phyloP scores from a whole-genome alignment of 768 basidiomycete species.

The Rhodotorula taiwanensis region DNA sequence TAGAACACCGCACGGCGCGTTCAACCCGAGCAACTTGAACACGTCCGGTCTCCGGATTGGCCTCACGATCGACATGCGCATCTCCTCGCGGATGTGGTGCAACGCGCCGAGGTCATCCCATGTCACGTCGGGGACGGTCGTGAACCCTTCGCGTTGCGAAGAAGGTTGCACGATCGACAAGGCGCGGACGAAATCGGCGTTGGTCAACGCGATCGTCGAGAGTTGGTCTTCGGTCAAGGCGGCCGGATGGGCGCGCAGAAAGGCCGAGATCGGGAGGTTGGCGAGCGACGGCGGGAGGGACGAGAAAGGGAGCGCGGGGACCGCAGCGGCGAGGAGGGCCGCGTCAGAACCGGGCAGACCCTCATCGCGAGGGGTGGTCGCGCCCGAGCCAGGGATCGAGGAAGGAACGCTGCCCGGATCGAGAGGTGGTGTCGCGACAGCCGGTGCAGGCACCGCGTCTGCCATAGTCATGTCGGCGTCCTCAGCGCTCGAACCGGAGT shows the following conservation, averaged over 20 bases:
- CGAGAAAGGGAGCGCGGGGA: constrained; percentile 41
- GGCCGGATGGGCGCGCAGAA: constrained; percentile 76
- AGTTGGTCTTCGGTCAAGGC: constrained; percentile 73
- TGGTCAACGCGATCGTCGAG: constrained; percentile 69
- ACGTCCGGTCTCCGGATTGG: constrained; percentile 84
- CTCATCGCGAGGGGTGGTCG: constrained; percentile 15
- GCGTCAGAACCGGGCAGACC: constrained; percentile 7
- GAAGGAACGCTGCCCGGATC: background rate
- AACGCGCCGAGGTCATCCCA: constrained; percentile 94
- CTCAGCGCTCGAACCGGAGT: too few relatives aligned
- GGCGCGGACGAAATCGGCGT: constrained; percentile 69
- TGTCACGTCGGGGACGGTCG: constrained; percentile 89
- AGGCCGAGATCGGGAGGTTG: constrained; percentile 68
- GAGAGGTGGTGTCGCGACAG: background rate
- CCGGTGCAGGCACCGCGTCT: constrained; percentile 1
- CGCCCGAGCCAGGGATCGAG: constrained; percentile 25
- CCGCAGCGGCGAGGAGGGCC: constrained; percentile 5
- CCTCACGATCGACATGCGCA: constrained; percentile 96
- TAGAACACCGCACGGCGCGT: constrained; percentile 83
- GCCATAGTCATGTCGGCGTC: constrained; percentile 17
- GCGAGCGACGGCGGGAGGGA: constrained; percentile 51
- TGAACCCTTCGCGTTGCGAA: constrained; percentile 93
- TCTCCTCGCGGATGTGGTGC: constrained; percentile 73
- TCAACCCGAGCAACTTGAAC: constrained; percentile 80
- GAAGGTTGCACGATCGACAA: constrained; percentile 89